Conservation (phyloP, 2,329 filamentous ascomycete species). For the Fusarium coffeatum region DNA sequence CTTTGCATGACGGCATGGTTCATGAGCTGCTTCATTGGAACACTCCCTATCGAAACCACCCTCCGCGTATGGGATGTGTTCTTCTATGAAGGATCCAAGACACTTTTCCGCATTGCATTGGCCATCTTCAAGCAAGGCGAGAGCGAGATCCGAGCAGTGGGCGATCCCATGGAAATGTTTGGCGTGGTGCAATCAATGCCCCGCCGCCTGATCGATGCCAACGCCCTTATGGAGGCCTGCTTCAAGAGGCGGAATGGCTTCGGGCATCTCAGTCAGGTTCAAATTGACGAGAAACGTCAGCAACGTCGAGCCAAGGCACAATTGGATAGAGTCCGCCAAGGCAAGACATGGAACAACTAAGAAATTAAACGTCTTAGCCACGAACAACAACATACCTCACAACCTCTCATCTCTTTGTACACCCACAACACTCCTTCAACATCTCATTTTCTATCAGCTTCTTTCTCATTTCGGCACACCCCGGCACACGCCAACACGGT, state of each 20-base stretch:
- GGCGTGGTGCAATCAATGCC: constrained; percentile 92
- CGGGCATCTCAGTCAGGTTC: constrained; percentile 82
- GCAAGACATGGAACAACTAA: constrained; percentile 47
- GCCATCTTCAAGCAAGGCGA: constrained; percentile 93
- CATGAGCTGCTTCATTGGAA: constrained; percentile 96
- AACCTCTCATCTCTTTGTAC: background rate
- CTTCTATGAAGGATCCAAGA: constrained; percentile 95
- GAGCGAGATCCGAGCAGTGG: constrained; percentile 79
- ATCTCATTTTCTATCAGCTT: constrained; percentile 11
- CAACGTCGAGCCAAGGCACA: constrained; percentile 71
- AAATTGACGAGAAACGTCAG: constrained; percentile 79
- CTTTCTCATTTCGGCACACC: constrained; percentile 31
- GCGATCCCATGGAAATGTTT: constrained; percentile 94
- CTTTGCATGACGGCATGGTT: constrained; percentile 97
- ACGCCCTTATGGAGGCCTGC: constrained; percentile 82
- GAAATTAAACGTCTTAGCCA: constrained; percentile 13
- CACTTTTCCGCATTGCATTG: constrained; percentile 89
- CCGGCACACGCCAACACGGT: constrained; percentile 23
- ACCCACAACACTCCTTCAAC: constrained; percentile 28
- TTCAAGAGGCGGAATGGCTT: constrained; percentile 85
- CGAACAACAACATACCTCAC: background rate
- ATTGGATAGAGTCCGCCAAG: constrained; percentile 52
- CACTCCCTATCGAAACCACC: constrained; percentile 89
- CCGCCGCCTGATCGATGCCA: constrained; percentile 82
- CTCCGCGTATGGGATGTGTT: constrained; percentile 95